phyloP scores from a whole-genome alignment of 352 stramenopile genomes.

The Pythium graminicola region DNA sequence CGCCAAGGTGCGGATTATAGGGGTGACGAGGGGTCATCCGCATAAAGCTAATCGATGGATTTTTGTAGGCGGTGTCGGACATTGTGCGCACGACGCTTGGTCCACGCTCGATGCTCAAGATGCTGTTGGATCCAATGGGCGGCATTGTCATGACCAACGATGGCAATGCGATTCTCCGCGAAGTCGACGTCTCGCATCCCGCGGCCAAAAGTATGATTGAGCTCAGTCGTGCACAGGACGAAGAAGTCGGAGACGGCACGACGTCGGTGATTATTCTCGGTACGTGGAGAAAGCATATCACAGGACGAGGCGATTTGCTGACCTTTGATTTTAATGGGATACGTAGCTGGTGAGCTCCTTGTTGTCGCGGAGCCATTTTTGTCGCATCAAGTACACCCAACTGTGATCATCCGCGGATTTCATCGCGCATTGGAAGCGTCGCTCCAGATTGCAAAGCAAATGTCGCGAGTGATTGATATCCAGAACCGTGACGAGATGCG shows the following conservation, averaged over 20 bases:
- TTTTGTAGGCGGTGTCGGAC: constrained; percentile 96
- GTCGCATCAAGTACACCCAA: constrained; percentile 97
- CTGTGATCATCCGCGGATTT: constrained; percentile 96
- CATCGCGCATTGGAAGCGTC: constrained; percentile 86
- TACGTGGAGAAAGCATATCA: no score
- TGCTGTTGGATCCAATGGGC: constrained; percentile 96
- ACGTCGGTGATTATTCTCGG: constrained; percentile 98
- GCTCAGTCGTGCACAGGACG: constrained; percentile 98
- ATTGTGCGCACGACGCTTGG: constrained; percentile 97
- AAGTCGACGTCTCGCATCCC: constrained; percentile 99
- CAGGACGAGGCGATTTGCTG: no score
- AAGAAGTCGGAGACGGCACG: constrained; percentile 97
- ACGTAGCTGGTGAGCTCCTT: constrained; percentile 97
- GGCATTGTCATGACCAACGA: constrained; percentile 99
- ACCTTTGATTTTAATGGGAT: no score
- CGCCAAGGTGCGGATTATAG: constrained; percentile 60
- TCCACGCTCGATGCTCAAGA: constrained; percentile 99
- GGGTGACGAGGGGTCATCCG: not conserved
- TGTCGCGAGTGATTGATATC: constrained; percentile 92
- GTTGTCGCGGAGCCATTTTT: constrained; percentile 91
- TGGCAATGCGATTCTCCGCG: constrained; percentile 98
- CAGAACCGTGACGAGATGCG: constrained; percentile 89
- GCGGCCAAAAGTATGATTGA: constrained; percentile 99
- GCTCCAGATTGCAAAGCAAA: constrained; percentile 85
- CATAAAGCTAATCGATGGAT: no score